Conservation (phyloP, 345 rosid genomes). For the Eucalyptus dawsonii region DNA sequence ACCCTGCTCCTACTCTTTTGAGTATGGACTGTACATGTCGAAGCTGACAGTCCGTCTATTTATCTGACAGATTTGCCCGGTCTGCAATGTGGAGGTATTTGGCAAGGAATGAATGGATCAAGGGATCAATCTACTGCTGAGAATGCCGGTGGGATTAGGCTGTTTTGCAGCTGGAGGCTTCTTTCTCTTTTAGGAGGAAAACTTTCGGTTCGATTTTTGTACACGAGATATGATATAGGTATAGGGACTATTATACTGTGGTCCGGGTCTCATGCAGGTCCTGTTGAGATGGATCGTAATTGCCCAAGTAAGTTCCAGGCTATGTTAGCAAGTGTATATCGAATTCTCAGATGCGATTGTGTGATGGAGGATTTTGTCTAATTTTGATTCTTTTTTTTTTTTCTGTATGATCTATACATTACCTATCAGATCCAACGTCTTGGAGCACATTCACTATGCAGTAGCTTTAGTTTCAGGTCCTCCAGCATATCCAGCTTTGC, state of each 20-base stretch:
- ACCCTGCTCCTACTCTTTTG: neutral
- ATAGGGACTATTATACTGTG: neutral
- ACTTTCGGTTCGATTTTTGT: neutral
- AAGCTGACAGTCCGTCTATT: neutral
- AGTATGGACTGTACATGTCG: neutral
- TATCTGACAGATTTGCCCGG: conserved; percentile 38
- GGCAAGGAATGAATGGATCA: conserved; percentile 23
- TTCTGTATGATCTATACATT: neutral
- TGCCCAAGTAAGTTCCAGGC: neutral
- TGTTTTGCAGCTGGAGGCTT: neutral
- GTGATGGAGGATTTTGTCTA: neutral
- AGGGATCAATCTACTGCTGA: neutral
- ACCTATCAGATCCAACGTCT: neutral
- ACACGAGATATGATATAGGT: neutral
- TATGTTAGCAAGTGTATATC: neutral
- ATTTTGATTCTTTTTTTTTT: neutral
- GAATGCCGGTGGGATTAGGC: neutral
- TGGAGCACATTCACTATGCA: neutral
- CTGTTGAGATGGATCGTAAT: neutral
- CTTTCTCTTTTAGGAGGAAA: neutral
- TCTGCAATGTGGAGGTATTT: conserved; percentile 50
- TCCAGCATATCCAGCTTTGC: neutral
- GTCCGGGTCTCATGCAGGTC: neutral
- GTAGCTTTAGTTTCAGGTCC: neutral
- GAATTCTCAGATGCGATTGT: neutral